Conservation (phyloP, 345 rosid genomes). For the Brassica juncea region DNA sequence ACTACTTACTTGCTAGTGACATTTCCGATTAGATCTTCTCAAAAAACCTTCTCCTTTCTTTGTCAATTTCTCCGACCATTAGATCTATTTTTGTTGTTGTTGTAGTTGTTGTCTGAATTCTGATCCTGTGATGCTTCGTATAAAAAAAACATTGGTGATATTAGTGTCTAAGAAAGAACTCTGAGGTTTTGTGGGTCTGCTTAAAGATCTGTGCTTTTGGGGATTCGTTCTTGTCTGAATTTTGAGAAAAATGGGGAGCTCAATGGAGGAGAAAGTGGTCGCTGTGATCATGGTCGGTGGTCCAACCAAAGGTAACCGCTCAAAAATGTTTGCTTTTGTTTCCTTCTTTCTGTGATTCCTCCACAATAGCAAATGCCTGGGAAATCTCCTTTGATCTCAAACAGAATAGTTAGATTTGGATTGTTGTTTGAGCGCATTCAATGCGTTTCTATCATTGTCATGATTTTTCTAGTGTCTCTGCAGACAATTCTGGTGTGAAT, state of each 20-base stretch:
- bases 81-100: slow-evolving; percentile 11
- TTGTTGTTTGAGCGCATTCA: not conserved
- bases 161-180: not conserved
- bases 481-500: not conserved
- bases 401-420: slow-evolving; percentile 8
- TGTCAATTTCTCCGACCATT: not conserved
- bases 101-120: not conserved
- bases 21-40: slow-evolving; percentile 25
- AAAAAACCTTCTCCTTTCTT: slow-evolving; percentile 1
- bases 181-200: slow-evolving; percentile 17
- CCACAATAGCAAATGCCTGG: not conserved
- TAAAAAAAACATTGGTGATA: not conserved
- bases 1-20: not conserved
- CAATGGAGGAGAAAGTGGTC: slow-evolving; percentile 71
- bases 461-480: not conserved
- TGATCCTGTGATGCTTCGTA: not conserved
- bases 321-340: not conserved
- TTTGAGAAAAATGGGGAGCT: slow-evolving; percentile 52
- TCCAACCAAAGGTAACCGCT: slow-evolving; percentile 82
- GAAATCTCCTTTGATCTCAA: slow-evolving; percentile 10
- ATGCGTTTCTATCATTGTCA: not conserved
- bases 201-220: slow-evolving; percentile 46
- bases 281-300: slow-evolving; percentile 99
- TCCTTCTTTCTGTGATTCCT: not conserved
- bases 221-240: slow-evolving; percentile 4